Evolutionary conservation across 768 basidiomycete species (phyloP).

Genomic region (Leccinum sublutescens): DNA sequence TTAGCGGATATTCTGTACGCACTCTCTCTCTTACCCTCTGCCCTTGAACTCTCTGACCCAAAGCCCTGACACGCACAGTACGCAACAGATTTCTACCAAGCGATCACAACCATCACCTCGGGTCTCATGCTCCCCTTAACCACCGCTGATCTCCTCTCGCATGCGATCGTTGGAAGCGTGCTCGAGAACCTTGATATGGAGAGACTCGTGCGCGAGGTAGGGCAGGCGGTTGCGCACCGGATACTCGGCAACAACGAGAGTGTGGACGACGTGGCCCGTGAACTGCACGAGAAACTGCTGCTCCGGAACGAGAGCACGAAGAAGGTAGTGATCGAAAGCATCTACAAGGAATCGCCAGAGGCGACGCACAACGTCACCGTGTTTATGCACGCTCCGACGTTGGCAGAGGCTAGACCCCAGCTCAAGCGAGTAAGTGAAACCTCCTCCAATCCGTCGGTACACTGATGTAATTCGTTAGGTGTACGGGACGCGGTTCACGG

Average conservation of each 20-base stretch:
- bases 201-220: constrained; percentile 90
- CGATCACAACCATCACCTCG: constrained; percentile 88
- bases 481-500: constrained; percentile 93
- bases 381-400: constrained; percentile 69
- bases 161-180: constrained; percentile 95
- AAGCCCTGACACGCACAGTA: constrained; percentile 46
- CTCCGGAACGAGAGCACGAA: constrained; percentile 96
- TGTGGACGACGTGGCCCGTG: constrained; percentile 94
- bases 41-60: constrained; percentile 14
- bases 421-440: constrained; percentile 67
- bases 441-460: neutral
- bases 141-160: constrained; percentile 90
- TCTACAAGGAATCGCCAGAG: constrained; percentile 90
- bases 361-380: constrained; percentile 86
- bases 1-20: constrained; percentile 86
- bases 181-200: constrained; percentile 99
- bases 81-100: constrained; percentile 93
- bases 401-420: constrained; percentile 71
- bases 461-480: constrained; percentile 50
- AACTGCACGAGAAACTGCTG: constrained; percentile 87
- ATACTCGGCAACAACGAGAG: constrained; percentile 92
- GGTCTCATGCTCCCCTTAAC: constrained; percentile 96
- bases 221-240: constrained; percentile 87
- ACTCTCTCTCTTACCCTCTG: constrained; percentile 8
- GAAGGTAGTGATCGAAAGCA: constrained; percentile 93